phyloP scores from a whole-genome alignment of 441 rosid species.

The Syzygium malaccense region DNA sequence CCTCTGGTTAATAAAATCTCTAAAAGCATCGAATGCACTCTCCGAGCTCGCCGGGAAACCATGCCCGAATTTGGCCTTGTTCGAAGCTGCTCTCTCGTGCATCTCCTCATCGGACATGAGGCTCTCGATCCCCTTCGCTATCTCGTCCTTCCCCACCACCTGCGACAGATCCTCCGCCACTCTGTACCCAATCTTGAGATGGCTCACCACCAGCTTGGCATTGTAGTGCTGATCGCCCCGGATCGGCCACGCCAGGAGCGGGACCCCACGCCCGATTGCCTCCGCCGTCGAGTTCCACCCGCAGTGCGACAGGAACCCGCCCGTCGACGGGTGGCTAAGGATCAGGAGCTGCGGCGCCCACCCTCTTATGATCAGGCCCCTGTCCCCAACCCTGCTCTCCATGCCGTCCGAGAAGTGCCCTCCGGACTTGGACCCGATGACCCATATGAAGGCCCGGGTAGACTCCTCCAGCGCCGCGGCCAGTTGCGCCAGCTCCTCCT shows the following conservation, averaged over 20 bases:
- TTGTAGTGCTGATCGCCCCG: slow-evolving; percentile 17
- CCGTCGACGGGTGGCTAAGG: slow-evolving; percentile 28
- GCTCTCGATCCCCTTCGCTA: slow-evolving; percentile 19
- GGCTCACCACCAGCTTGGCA: slow-evolving; percentile 8
- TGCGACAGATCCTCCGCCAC: slow-evolving; percentile 19
- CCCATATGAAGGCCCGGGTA: slow-evolving; percentile 37
- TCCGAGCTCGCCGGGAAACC: slow-evolving; percentile 25
- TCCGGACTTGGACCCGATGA: slow-evolving; percentile 24
- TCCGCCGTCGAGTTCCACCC: slow-evolving; percentile 23
- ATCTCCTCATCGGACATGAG: slow-evolving; percentile 16
- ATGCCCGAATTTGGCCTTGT: slow-evolving; percentile 8
- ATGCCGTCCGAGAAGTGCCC: slow-evolving; percentile 15
- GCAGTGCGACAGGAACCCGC: slow-evolving; percentile 14
- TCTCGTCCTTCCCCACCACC: slow-evolving; percentile 5
- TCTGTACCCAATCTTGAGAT: slow-evolving; percentile 14
- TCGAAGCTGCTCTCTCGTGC: slow-evolving; percentile 8
- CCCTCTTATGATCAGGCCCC: slow-evolving; percentile 29
- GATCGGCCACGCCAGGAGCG: slow-evolving; percentile 15
- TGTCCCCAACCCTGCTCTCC: slow-evolving; percentile 7
- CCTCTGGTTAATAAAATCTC: slow-evolving; percentile 7
- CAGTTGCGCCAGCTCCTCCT: slow-evolving; percentile 24
- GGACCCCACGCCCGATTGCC: slow-evolving; percentile 19
- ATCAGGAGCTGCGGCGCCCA: slow-evolving; percentile 38
- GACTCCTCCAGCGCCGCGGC: slow-evolving; percentile 30
- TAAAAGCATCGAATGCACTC: slow-evolving; percentile 14